A percentile compares a stretch with the other conserved stretches of the same genome.
These are phyloP conservation scores for Fusarium sterilihyphosum DNA, from an alignment of 2,329 filamentous ascomycete species.

Conservation along the genomic window DNA sequence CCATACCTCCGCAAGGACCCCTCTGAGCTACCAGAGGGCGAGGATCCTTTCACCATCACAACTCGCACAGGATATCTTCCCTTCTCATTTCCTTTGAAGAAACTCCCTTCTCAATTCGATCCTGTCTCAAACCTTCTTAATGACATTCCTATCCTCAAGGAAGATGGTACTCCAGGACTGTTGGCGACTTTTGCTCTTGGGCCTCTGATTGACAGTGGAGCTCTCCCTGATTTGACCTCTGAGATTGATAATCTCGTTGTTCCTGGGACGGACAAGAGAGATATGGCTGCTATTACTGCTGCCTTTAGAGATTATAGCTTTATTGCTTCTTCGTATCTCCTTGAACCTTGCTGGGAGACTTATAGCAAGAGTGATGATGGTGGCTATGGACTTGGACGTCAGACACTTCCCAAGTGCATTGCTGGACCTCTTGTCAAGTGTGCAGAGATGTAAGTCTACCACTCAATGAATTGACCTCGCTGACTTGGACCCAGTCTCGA, in stretches of 20 bases:
- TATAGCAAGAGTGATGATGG: slow-evolving; percentile 25
- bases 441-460: slow-evolving; percentile 21
- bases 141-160: slow-evolving; percentile 34
- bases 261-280: slow-evolving; percentile 20
- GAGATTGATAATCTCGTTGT: slow-evolving; percentile 32
- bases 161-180: slow-evolving; percentile 24
- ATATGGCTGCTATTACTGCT: slow-evolving; percentile 33
- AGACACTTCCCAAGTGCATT: slow-evolving; percentile 32
- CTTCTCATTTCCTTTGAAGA: slow-evolving; percentile 24
- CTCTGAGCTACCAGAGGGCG: slow-evolving; percentile 26
- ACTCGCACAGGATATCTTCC: slow-evolving; percentile 31
- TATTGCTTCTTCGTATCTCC: slow-evolving; percentile 29
- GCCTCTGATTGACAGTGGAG: slow-evolving; percentile 25
- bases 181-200: slow-evolving; percentile 29
- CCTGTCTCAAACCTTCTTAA: slow-evolving; percentile 28
- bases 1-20: slow-evolving; percentile 33
- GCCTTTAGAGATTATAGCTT: slow-evolving; percentile 34
- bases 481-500: slow-evolving; percentile 14
- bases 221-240: slow-evolving; percentile 25
- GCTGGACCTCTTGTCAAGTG: slow-evolving; percentile 34
- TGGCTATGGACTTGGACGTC: slow-evolving; percentile 25
- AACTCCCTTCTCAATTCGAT: slow-evolving; percentile 30
- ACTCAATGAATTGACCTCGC: neutral
- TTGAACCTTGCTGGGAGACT: slow-evolving; percentile 31
- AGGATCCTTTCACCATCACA: slow-evolving; percentile 35